Evolutionary conservation across 345 rosid genomes (phyloP), one percentile per base, ranked within the genome.

Genomic region (Hirschfeldia incana): DNA sequence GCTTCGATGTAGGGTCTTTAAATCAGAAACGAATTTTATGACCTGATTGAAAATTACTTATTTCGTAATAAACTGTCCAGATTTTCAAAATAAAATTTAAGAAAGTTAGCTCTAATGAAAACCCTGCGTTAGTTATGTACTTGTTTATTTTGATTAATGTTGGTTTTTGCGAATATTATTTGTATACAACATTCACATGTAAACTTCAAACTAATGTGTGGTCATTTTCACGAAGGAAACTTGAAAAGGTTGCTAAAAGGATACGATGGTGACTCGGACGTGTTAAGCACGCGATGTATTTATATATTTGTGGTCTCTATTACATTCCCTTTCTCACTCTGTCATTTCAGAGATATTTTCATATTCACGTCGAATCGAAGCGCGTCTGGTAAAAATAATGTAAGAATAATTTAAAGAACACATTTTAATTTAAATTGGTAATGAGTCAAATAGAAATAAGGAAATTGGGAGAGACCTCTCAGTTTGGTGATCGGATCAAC

Each of bases 181-280:
- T 37, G 76, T 36, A 55, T 44, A 75, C 65, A 67, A 59, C 81
- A 72, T 27, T 58, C 42, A 27, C 65, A 67, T 53, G 60, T 53
- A 16, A 67, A 51, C 7, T 27, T 74, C 30, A 67, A 28, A 29
- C 32, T 1, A 29, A 74, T 8, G 82, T 61, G 37, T 62, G 3
- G 76, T 80, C 76, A 42, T 55, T 75, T 69, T 80, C 79, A 69
- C 15, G 13, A 51, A 73, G 4, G 53, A 68, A 78, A 72, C 60
- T 67, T 61, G 53, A 21, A 66, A 72, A 78, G 37, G 69, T 74
- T 61, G 70, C 36, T 34, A 62, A 79, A 79, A 79, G 78, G 46
- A 57, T 59, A 74, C 66, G 60, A 74, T 46, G 37, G 42, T 62
- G 82, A 79, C 82, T 61, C 60, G 9, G 59, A 61, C 75, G 82